Conservation (phyloP, 2,329 filamentous ascomycete genomes). For the Chaetomiaceae sp. region DNA sequence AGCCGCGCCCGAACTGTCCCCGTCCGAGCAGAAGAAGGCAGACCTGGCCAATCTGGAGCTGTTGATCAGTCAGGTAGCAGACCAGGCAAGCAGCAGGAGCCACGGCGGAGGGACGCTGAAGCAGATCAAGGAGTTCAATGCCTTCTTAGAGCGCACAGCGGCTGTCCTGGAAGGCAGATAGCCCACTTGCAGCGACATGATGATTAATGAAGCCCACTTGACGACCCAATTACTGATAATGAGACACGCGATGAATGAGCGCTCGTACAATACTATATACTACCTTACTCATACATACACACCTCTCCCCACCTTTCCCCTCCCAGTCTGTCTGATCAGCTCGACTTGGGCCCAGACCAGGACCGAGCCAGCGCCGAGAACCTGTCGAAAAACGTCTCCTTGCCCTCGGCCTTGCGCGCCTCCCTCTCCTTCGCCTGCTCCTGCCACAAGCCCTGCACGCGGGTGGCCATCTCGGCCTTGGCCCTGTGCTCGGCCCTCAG, state of each 20-base stretch:
- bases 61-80: conserved; percentile 48
- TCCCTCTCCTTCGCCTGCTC: conserved; percentile 51
- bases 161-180: conserved; percentile 45
- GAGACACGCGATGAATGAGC: conserved; percentile 1
- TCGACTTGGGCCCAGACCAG: conserved; percentile 13
- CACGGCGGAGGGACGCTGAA: conserved; percentile 45
- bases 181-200: conserved; percentile 1
- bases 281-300: conserved; percentile 11
- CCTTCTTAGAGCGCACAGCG: conserved; percentile 57
- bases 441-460: conserved; percentile 51
- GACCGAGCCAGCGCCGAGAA: conserved; percentile 21
- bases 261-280: conserved; percentile 7
- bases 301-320: too few species aligned
- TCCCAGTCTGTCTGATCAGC: neutral
- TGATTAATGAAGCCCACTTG: neutral
- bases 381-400: conserved; percentile 41
- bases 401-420: conserved; percentile 53
- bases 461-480: conserved; percentile 53
- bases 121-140: conserved; percentile 58
- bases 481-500: conserved; percentile 58
- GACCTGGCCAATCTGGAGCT: conserved; percentile 55
- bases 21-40: conserved; percentile 43
- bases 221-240: neutral
- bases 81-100: conserved; percentile 47
- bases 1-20: conserved; percentile 43